Percentiles rank a stretch among this genome's conserved stretches.
phyloP scores from a whole-genome alignment of 2,329 filamentous ascomycete genomes.

The Penicillium sp. region DNA sequence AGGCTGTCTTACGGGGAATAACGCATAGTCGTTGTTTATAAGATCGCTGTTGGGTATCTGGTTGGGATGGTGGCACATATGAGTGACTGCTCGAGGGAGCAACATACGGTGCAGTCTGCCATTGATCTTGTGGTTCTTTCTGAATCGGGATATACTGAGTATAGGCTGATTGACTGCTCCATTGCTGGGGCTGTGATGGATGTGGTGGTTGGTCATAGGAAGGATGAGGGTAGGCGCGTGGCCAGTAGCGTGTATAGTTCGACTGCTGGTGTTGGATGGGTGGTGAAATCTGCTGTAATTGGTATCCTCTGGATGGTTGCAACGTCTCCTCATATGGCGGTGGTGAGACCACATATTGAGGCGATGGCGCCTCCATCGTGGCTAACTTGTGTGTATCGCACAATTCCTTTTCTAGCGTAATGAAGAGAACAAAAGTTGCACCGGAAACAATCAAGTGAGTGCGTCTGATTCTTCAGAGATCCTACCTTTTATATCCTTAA shows the following conservation, averaged over 20 bases:
- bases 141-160: neutral
- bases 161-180: neutral
- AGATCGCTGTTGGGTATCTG: neutral
- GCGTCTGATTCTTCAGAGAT: no score
- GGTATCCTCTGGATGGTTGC: neutral
- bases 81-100: neutral
- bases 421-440: no score
- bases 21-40: conserved; percentile 4
- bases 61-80: neutral
- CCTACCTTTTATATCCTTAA: neutral
- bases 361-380: neutral
- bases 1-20: conserved; percentile 11
- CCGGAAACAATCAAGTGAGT: no score
- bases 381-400: no score
- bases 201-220: neutral
- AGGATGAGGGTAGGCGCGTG: neutral
- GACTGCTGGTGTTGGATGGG: neutral
- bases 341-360: neutral
- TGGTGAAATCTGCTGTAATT: neutral
- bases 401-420: no score
- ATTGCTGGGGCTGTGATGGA: neutral
- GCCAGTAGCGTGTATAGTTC: neutral
- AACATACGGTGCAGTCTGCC: neutral
- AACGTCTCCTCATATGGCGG: neutral
- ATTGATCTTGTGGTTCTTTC: neutral